Conservation (phyloP, 345 rosid genomes). For the Mallotus nudiflorus region DNA sequence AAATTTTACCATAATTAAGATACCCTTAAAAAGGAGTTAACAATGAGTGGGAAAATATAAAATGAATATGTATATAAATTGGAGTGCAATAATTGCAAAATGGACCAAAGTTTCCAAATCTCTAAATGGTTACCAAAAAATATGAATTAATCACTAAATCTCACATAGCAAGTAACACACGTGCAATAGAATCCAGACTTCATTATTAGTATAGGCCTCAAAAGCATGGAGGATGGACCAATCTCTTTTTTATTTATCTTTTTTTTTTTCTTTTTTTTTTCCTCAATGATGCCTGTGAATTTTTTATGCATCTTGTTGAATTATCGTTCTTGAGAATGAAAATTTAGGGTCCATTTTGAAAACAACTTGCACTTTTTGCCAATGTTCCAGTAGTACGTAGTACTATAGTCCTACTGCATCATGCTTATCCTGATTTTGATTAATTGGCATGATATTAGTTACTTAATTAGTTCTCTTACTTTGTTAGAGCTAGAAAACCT, state of each 20-base stretch:
- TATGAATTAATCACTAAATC: constrained; percentile 6
- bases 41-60: no score
- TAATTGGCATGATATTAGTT: no score
- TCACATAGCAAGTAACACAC: constrained; percentile 35
- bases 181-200: constrained; percentile 29
- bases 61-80: no score
- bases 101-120: not conserved
- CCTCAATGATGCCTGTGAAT: not conserved
- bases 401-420: not conserved
- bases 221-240: not conserved
- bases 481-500: no score
- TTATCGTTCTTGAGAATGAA: constrained; percentile 10
- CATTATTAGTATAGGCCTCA: not conserved
- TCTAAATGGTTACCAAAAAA: not conserved
- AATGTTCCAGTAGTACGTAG: no score
- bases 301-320: constrained; percentile 1
- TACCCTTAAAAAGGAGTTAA: no score
- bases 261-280: no score
- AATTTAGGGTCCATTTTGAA: constrained; percentile 18
- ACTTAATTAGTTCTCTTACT: no score
- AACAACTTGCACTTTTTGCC: constrained; percentile 6
- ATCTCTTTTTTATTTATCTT: no score
- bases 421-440: not conserved
- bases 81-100: no score
- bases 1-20: no score